Evolutionary conservation across 495 filamentous ascomycete genomes (phyloP).

Genomic region (Pseudoneurospora amorphoporcata): DNA sequence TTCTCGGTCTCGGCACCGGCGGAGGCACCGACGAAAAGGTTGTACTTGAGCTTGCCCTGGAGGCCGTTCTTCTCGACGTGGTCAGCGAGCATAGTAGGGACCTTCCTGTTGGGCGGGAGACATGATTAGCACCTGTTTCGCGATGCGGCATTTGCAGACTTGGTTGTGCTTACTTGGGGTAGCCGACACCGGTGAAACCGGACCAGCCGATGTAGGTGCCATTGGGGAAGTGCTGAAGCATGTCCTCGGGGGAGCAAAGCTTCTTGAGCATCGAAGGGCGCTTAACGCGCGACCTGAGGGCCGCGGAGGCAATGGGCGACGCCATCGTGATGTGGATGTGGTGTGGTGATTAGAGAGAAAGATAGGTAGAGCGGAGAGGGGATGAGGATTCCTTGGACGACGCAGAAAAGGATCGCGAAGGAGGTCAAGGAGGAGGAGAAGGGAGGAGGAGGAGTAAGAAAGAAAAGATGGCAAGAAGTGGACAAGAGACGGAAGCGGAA

Average conservation of each 20-base stretch:
- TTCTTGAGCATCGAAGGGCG: constrained; percentile 72
- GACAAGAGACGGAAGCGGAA: not conserved
- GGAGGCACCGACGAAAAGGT: constrained; percentile 79
- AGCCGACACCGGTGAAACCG: constrained; percentile 85
- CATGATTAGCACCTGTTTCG: constrained; percentile 6
- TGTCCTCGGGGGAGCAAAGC: constrained; percentile 66
- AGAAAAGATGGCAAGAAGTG: not conserved
- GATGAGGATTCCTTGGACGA: not conserved
- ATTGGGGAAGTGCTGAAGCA: constrained; percentile 72
- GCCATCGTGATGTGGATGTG: constrained; percentile 21
- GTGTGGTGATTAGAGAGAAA: not conserved
- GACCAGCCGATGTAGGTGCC: constrained; percentile 80
- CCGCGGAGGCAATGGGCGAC: constrained; percentile 52
- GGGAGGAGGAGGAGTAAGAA: not conserved
- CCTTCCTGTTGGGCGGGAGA: constrained; percentile 44
- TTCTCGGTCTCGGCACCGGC: constrained; percentile 88
- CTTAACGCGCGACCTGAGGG: constrained; percentile 62
- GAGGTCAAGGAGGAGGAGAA: not conserved
- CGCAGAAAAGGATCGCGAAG: not conserved
- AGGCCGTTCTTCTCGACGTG: constrained; percentile 84
- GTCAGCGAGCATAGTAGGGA: constrained; percentile 75
- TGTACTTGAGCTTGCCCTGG: constrained; percentile 75
- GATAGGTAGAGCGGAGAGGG: not conserved
- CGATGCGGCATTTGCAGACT: not conserved
- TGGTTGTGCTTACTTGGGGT: constrained; percentile 68